Conservation (phyloP, 1,139 yeast genomes). For the Nakaseomyces nivariensis region DNA sequence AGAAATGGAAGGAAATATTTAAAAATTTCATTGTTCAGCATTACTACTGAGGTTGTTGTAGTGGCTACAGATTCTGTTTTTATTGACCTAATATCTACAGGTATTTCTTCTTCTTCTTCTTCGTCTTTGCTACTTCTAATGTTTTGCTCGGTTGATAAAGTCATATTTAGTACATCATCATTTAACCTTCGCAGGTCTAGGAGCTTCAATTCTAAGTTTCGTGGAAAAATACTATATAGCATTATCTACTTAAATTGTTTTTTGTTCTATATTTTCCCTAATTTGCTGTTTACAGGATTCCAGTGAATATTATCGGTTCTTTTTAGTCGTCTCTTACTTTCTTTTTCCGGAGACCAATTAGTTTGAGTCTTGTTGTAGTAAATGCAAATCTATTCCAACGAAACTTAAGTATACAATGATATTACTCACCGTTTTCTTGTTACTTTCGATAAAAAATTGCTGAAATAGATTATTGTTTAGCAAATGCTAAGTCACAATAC, state of each 20-base stretch:
- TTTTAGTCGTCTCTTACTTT: too few species aligned
- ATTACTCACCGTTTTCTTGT: too few species aligned
- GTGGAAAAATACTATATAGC: background rate
- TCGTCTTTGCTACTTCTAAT: background rate
- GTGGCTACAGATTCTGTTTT: background rate
- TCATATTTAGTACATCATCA: background rate
- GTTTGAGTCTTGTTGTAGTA: too few species aligned
- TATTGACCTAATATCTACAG: background rate
- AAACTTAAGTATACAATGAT: too few species aligned
- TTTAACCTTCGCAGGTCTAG: background rate
- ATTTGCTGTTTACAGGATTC: too few species aligned
- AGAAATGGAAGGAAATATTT: slow-evolving; percentile 1
- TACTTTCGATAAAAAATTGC: too few species aligned
- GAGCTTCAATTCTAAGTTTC: background rate
- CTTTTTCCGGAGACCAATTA: too few species aligned
- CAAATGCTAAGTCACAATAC: too few species aligned
- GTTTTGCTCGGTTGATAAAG: background rate
- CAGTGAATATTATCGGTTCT: too few species aligned
- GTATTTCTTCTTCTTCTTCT: background rate
- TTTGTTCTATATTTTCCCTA: too few species aligned
- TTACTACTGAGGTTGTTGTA: background rate
- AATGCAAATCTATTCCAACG: too few species aligned
- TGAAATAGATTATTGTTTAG: too few species aligned
- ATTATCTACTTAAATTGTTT: background rate
- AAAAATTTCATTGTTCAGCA: background rate